Base-by-base conservation (phyloP, 1,284 basidiomycete genomes). In the Leccinum subrobustum region DNA sequence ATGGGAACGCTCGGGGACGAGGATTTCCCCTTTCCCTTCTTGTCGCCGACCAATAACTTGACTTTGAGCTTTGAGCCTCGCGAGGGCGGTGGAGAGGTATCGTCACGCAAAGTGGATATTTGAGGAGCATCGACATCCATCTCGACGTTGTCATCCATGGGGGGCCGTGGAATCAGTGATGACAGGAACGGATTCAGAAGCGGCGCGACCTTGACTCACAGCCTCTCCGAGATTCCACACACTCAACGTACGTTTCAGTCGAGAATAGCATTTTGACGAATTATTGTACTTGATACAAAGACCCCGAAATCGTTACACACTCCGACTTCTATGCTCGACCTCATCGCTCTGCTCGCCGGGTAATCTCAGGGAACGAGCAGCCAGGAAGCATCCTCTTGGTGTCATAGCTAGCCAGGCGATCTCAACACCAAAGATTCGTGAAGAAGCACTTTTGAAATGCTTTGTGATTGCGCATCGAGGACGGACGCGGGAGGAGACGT, bases 31-130 rank as follows among this genome's bases (percentile, higher is more conserved):
- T 66, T 65, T 50, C 73, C 75, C 65, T 77, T 79, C 59, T 74
- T 83, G 73, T 77, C 83, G 70, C 69, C 77, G 42, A 84, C 76
- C 48, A 83, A 70, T 18, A 83, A 73, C 67, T 83, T 85, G 58
- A 84, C 79, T 58, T 79, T 79, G 64, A 81, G 76, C 67, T 81
- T 83, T 54, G 78, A 72, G 6, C 77, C 76, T 56, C 50, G 76
- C 60, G 59, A 71, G 70, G 87, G 84, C 12, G 89, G 86, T 52
- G 90, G 87, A 27, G 83, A 83, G 9, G 82, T 79, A 63, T 91
- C 89, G 52, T 90, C 87, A 33, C 79, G 79, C 27, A 92, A 81
- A 33, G 86, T 91, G 29, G 89, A 91, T 58, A 92, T 92, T 66
- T 85, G 85, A 44, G 89, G 89, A 33, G 89, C 87, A 54, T 44